Conservation (phyloP, 2,329 filamentous ascomycete genomes). For the Stemphylium beticola region DNA sequence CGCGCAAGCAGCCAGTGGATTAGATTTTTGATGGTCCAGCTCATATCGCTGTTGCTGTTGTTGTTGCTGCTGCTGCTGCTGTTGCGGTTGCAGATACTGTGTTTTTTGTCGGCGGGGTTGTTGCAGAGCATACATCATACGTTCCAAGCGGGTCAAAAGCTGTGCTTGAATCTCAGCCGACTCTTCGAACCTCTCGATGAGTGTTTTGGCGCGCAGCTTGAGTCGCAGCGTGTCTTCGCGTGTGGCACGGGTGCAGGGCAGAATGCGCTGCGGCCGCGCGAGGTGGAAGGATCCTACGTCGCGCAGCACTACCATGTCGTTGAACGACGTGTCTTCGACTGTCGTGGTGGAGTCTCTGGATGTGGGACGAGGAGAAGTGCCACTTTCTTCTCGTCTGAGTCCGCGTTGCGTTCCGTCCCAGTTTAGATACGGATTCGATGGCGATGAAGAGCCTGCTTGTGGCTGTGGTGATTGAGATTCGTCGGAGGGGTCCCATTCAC, state of each 20-base stretch:
- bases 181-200: constrained; percentile 26
- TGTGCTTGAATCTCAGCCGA: constrained; percentile 23
- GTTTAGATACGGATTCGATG: neutral
- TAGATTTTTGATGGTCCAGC: neutral
- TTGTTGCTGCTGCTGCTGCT: neutral
- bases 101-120: too few species aligned
- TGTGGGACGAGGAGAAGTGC: neutral
- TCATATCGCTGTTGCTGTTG: neutral
- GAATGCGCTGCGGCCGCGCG: constrained; percentile 18
- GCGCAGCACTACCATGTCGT: constrained; percentile 32
- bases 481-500: constrained; percentile 15
- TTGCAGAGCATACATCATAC: constrained; percentile 24
- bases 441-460: neutral
- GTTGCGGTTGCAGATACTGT: too few species aligned
- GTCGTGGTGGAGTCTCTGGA: constrained; percentile 1
- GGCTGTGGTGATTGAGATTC: neutral
- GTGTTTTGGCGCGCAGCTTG: constrained; percentile 21
- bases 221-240: constrained; percentile 26
- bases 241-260: constrained; percentile 33
- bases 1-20: constrained; percentile 16
- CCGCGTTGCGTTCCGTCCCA: neutral
- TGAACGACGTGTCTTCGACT: constrained; percentile 21
- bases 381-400: too few species aligned
- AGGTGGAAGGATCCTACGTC: constrained; percentile 28
- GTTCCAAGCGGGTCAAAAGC: constrained; percentile 29